A percentile compares a stretch with the other conserved stretches of the same genome.
Evolutionary conservation across 2,329 filamentous ascomycete genomes (phyloP).

Genomic region (Diatrype stigma): DNA sequence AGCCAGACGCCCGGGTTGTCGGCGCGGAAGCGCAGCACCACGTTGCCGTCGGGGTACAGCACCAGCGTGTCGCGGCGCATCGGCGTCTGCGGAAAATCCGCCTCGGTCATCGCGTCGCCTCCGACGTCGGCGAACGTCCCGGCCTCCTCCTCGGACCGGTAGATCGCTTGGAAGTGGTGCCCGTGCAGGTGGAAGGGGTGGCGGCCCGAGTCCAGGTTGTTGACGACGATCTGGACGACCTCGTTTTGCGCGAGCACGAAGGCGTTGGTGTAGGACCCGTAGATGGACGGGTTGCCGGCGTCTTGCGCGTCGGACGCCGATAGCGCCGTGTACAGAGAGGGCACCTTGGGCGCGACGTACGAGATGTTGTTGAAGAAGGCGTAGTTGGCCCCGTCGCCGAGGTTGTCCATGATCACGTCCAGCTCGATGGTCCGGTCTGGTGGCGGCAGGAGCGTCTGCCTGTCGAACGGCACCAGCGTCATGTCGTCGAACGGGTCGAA

Average conservation of each 20-base stretch:
- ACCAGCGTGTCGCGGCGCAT: constrained; percentile 67
- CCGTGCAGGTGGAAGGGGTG: constrained; percentile 80
- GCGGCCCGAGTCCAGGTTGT: constrained; percentile 67
- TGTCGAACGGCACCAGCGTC: constrained; percentile 64
- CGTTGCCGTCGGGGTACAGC: constrained; percentile 60
- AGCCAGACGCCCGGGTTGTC: constrained; percentile 67
- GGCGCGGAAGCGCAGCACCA: constrained; percentile 63
- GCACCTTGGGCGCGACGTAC: constrained; percentile 71
- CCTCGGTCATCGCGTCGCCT: constrained; percentile 28
- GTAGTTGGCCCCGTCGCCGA: constrained; percentile 64
- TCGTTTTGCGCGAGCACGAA: constrained; percentile 64
- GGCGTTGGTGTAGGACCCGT: constrained; percentile 62
- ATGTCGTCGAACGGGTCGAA: constrained; percentile 73
- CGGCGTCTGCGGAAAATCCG: constrained; percentile 49
- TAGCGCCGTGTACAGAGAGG: constrained; percentile 73
- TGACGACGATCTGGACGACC: constrained; percentile 71
- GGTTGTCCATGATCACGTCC: constrained; percentile 61
- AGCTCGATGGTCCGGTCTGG: constrained; percentile 63
- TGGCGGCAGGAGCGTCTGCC: constrained; percentile 52
- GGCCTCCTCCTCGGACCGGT: constrained; percentile 54
- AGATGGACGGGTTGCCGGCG: constrained; percentile 54
- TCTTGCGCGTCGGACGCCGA: constrained; percentile 56
- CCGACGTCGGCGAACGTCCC: constrained; percentile 50
- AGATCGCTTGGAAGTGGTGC: constrained; percentile 66
- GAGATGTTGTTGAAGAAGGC: constrained; percentile 75